Evolutionary conservation across 805 yeast genomes (phyloP).

Genomic region (Kodamaea fukazawae): DNA sequence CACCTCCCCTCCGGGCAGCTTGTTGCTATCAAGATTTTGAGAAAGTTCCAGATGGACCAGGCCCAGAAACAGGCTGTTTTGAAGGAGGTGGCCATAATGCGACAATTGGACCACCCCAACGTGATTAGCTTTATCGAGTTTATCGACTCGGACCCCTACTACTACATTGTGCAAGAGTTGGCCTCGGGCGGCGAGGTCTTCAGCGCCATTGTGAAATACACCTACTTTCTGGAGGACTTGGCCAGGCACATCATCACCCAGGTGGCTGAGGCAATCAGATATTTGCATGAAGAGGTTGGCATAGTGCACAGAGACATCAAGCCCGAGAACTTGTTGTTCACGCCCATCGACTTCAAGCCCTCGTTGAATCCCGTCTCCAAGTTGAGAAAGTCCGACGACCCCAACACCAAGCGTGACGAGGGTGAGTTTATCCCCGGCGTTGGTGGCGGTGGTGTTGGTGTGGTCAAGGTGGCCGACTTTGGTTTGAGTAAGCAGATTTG

Average conservation of each 20-base stretch:
- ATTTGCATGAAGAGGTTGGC: conserved; percentile 70
- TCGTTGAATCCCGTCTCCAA: conserved; percentile 30
- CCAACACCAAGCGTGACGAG: conserved; percentile 72
- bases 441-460: conserved; percentile 93
- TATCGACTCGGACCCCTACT: conserved; percentile 57
- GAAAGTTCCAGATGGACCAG: conserved; percentile 64
- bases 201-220: conserved; percentile 62
- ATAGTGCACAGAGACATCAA: conserved; percentile 82
- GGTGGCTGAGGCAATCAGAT: conserved; percentile 61
- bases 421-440: conserved; percentile 76
- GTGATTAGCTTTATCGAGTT: conserved; percentile 65
- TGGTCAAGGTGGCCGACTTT: conserved; percentile 89
- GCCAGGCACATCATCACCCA: conserved; percentile 63
- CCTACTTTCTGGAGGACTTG: conserved; percentile 64
- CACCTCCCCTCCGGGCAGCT: conserved; percentile 34
- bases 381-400: conserved; percentile 66
- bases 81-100: conserved; percentile 77
- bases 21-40: conserved; percentile 60
- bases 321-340: conserved; percentile 72
- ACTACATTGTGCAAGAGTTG: conserved; percentile 69
- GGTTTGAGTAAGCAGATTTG: conserved; percentile 90
- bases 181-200: conserved; percentile 78
- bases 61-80: conserved; percentile 65
- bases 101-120: conserved; percentile 61
- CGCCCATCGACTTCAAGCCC: conserved; percentile 55